Evolutionary conservation across 441 rosid species (phyloP), one percentile per base, ranked within the genome.

Genomic region (Omphalea diandra): DNA sequence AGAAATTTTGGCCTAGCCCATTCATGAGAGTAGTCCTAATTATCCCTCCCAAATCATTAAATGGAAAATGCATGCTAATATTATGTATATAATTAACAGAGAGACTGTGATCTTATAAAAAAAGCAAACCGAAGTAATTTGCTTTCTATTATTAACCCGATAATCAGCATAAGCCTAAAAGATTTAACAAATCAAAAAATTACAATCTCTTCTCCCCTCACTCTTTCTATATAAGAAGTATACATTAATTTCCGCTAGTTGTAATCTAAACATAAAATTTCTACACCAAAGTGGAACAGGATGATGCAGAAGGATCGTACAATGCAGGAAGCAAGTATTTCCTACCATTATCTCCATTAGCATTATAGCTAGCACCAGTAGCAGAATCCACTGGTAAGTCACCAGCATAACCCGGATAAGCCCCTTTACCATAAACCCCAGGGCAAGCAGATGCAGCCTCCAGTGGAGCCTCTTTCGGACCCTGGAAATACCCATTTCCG

Each of bases 371-470:
- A 29, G 83, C 88, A 35, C 87, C 85, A 0, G 82, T 81, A 0
- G 75, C 63, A 2, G 80, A 4, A 17, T 86, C 90, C 53, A 75
- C 78, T 22, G 80, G 50, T 8, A 84, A 49, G 63, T 83, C 57
- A 6, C 88, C 90, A 1, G 88, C 84, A 32, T 81, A 84, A 5
- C 87, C 87, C 18, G 86, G 88, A 67, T 84, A 86, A n/a, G 88
- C 84, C 22, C 90, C 86, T 20, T 75, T 81, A 2, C 84, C 90
- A 46, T 82, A 86, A 20, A 82, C 73, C 12, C 90, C 90, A 12
- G 84, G 65, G 49, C 89, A 85, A 32, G 87, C 84, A 3, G 89
- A 78, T 17, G 84, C 83, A 4, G 81, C 89, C 79, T 85, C 89
- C 50, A 82, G 65, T 2, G 89, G 84, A 2, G 87, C 84, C 35